Base-by-base conservation (phyloP, 2,329 filamentous ascomycete genomes). In the Botrytis elliptica region DNA sequence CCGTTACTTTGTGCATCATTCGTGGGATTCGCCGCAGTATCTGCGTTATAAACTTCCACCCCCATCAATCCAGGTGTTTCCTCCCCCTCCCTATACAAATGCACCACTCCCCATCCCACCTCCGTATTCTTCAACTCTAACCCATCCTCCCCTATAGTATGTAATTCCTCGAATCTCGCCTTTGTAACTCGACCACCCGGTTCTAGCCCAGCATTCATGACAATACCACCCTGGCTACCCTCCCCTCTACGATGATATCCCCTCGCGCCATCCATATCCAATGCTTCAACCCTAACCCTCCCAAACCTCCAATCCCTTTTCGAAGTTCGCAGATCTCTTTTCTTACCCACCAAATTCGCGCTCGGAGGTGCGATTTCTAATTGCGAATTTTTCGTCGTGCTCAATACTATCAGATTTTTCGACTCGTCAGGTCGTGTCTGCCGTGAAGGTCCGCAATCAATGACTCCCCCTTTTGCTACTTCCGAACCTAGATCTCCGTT, bases 41-140 rank as follows among this genome's bases (percentile, higher is more conserved):
- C 73, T 25, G 71, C 66, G 49, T 71, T 73, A 73, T 78, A 78
- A n/a, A 76, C 76, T 42, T 79, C 79, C n/a, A 76, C 80, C 73
- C 69, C 22, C 73, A 88, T 85, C 20, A 94, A 83, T 20, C 85
- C 88, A 1, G 89, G 85, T 0, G 91, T 91, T 81, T 97, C 93
- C 74, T 94, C 89, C 2, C 88, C 89, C 82, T 98, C 95, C 16
- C 95, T 89, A 82, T 98, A 99, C 42, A 99, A 88, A 82, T 98
- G 96, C 3, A 99, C 94, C 22, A 98, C 90, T 1, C 96, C 96
- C 92, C 94, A 98, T 60, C 94, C 93, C 1, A 94, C 86, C 74
- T 97, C 92, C 0, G 93, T 94, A 72, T 92, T 89, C 78, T 87
- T 89, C 76, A 86, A 88, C 25, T 90, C 88, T 1, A 95, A 86